These are phyloP conservation scores for Crepidotus variabilis DNA, from an alignment of 768 basidiomycete genomes.

Conservation along the genomic window DNA sequence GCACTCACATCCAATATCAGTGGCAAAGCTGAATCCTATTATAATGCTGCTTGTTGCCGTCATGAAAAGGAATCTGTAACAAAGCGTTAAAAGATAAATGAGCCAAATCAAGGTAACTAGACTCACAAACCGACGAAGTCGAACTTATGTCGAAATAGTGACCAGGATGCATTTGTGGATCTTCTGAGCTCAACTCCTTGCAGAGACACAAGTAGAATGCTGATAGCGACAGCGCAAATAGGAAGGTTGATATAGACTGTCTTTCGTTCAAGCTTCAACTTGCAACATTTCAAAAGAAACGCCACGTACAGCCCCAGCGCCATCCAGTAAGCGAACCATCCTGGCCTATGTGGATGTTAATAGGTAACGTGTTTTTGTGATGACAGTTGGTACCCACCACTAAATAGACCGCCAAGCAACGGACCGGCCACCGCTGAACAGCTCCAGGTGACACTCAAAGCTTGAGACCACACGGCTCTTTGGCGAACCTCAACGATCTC, in stretches of 20 bases:
- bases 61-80: conserved; percentile 65
- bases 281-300: conserved; percentile 9
- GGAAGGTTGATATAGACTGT: conserved; percentile 84
- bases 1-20: conserved; percentile 61
- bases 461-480: conserved; percentile 83
- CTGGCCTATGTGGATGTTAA: conserved; percentile 23
- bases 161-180: conserved; percentile 52
- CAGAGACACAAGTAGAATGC: conserved; percentile 59
- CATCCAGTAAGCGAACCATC: conserved; percentile 46
- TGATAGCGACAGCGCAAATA: conserved; percentile 56
- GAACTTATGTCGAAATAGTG: conserved; percentile 49
- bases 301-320: conserved; percentile 81
- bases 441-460: conserved; percentile 81
- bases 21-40: conserved; percentile 77
- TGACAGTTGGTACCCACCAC: conserved; percentile 42
- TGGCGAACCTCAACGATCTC: conserved; percentile 72
- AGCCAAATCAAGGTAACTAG: neutral
- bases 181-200: conserved; percentile 47
- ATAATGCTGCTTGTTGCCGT: conserved; percentile 68
- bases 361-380: conserved; percentile 3
- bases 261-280: conserved; percentile 7
- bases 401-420: conserved; percentile 78
- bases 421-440: conserved; percentile 84
- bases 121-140: conserved; percentile 80
- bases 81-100: neutral